Conservation (phyloP, 257 asterid genomes). For the Solanum neorickii region DNA sequence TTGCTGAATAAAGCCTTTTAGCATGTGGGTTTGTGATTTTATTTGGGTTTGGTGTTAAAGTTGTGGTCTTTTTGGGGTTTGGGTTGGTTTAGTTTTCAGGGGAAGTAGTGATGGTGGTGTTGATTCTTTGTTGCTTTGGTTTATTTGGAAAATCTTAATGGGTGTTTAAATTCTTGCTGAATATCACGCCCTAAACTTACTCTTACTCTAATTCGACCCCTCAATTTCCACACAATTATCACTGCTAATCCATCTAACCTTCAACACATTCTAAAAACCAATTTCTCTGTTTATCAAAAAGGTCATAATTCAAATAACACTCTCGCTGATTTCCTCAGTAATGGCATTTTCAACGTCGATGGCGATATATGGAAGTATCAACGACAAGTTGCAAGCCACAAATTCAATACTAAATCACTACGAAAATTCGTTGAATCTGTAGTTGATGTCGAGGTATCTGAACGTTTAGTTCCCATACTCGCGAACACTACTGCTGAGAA, state of each 20-base stretch:
- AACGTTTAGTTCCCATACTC: conserved; percentile 38
- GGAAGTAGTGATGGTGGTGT: not conserved
- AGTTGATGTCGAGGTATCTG: conserved; percentile 34
- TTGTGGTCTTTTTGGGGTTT: not conserved
- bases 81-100: not conserved
- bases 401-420: conserved; percentile 46
- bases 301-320: not conserved
- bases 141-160: not conserved
- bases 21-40: not conserved
- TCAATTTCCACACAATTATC: conserved; percentile 27
- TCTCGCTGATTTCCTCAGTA: conserved; percentile 39
- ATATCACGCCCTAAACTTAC: conserved; percentile 23
- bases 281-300: conserved; percentile 38
- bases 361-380: conserved; percentile 52
- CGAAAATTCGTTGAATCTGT: conserved; percentile 39
- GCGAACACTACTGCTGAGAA: not conserved
- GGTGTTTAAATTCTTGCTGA: not conserved
- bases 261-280: conserved; percentile 47
- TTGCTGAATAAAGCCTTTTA: not conserved
- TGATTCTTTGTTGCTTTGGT: not conserved
- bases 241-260: conserved; percentile 59
- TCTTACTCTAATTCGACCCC: conserved; percentile 50
- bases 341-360: conserved; percentile 55
- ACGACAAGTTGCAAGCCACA: conserved; percentile 49
- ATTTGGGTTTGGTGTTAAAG: not conserved